A percentile compares a stretch with the other conserved stretches of the same genome.
These are phyloP conservation scores for Xenosphaeropsis pyriputrescens DNA, from an alignment of 2,329 filamentous ascomycete species.

Conservation along the genomic window DNA sequence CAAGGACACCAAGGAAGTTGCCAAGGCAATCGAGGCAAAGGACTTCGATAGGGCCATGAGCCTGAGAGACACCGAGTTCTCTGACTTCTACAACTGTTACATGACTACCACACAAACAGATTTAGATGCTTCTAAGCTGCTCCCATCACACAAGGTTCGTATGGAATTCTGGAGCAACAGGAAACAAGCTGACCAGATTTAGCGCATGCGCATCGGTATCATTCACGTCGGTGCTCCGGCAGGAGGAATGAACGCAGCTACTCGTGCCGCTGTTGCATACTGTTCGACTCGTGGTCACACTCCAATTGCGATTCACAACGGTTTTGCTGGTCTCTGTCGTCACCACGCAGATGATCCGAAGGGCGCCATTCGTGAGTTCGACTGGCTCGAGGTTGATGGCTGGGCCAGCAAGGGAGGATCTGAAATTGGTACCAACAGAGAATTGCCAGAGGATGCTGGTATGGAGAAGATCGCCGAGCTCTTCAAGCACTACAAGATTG, in stretches of 20 bases:
- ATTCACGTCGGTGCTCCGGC: conserved; percentile 94
- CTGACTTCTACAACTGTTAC: conserved; percentile 82
- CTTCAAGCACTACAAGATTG: conserved; percentile 76
- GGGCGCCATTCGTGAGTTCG: conserved; percentile 70
- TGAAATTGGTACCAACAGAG: conserved; percentile 95
- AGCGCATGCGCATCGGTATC: conserved; percentile 88
- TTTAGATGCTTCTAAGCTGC: conserved; percentile 45
- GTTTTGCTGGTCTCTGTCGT: conserved; percentile 83
- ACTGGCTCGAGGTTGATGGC: conserved; percentile 86
- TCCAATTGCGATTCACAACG: conserved; percentile 86
- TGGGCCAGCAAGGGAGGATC: conserved; percentile 97
- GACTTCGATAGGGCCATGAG: conserved; percentile 82
- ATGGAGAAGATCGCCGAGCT: conserved; percentile 70
- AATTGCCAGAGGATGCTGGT: conserved; percentile 72
- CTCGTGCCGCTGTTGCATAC: conserved; percentile 84
- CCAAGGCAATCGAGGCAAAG: conserved; percentile 66
- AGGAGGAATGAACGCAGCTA: conserved; percentile 96
- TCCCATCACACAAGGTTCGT: conserved; percentile 58
- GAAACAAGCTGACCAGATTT: conserved; percentile 1
- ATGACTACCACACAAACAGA: conserved; percentile 79
- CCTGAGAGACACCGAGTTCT: conserved; percentile 83
- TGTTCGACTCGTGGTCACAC: conserved; percentile 86
- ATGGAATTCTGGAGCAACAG: background rate
- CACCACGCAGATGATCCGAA: conserved; percentile 76
- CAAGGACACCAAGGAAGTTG: conserved; percentile 68